phyloP scores from a whole-genome alignment of 2,329 filamentous ascomycete genomes.

The Hypoxylon sp. region DNA sequence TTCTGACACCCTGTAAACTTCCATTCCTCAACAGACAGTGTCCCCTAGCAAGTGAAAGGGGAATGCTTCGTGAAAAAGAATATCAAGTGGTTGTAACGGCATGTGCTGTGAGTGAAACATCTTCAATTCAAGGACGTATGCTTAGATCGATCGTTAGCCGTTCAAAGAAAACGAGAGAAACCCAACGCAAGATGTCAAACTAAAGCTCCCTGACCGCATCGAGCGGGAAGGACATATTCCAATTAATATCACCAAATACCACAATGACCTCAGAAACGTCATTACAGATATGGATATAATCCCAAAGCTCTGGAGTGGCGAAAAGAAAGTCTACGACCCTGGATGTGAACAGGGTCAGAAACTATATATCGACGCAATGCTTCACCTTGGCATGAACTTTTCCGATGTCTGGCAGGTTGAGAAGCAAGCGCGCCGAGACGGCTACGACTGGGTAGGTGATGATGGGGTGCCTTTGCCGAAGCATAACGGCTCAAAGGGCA shows the following conservation, averaged over 20 bases:
- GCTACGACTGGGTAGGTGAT: constrained; percentile 28
- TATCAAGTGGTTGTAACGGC: constrained; percentile 26
- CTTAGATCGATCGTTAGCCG: constrained; percentile 13
- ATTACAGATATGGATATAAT: constrained; percentile 21
- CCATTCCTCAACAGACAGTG: too few species aligned
- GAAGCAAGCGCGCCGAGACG: constrained; percentile 19
- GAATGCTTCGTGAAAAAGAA: constrained; percentile 13
- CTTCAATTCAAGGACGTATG: background rate
- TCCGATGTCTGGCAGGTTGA: constrained; percentile 21
- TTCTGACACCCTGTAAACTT: too few species aligned
- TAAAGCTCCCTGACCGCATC: constrained; percentile 10
- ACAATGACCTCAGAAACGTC: constrained; percentile 20
- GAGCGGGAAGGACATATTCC: constrained; percentile 17
- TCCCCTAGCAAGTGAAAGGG: background rate
- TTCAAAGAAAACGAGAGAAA: constrained; percentile 25
- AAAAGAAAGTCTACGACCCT: constrained; percentile 18
- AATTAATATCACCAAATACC: constrained; percentile 22
- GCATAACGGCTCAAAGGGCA: constrained; percentile 6
- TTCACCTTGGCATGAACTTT: constrained; percentile 25
- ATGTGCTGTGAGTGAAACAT: constrained; percentile 14
- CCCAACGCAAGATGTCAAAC: constrained; percentile 23
- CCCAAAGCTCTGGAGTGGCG: constrained; percentile 19
- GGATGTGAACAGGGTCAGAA: background rate
- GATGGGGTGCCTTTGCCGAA: constrained; percentile 25
- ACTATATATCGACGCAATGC: constrained; percentile 25